Evolutionary conservation across 495 filamentous ascomycete species (phyloP).

Genomic region (Daldinia bambusicola): DNA sequence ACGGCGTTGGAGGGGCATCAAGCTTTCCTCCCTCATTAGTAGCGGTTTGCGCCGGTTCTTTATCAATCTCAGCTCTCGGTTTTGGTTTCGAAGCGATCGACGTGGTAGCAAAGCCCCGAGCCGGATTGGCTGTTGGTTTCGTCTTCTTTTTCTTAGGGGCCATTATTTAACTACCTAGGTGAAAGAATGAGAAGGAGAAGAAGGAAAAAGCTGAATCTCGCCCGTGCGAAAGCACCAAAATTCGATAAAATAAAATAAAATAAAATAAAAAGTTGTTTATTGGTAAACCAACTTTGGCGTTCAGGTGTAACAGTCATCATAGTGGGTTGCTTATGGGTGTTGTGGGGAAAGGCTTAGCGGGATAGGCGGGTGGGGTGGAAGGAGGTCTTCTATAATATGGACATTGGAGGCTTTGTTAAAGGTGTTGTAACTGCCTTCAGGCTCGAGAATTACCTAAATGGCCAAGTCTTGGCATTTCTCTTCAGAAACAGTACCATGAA

Average conservation of each 20-base stretch:
- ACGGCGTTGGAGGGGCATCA: slow-evolving; percentile 47
- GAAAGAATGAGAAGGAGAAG: background rate
- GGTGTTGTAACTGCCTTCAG: background rate
- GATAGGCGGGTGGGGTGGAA: slow-evolving; percentile 27
- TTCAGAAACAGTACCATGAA: no score
- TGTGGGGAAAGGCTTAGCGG: slow-evolving; percentile 30
- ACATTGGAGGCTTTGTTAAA: background rate
- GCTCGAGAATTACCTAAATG: no score
- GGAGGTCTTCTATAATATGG: background rate
- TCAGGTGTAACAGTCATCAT: slow-evolving; percentile 15
- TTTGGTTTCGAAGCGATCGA: slow-evolving; percentile 89
- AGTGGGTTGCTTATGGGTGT: slow-evolving; percentile 10
- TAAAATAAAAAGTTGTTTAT: slow-evolving; percentile 33
- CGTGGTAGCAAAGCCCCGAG: slow-evolving; percentile 90
- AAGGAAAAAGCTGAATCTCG: slow-evolving; percentile 18
- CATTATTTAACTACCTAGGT: slow-evolving; percentile 63
- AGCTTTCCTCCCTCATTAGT: slow-evolving; percentile 23
- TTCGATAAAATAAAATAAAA: slow-evolving; percentile 4
- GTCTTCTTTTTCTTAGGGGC: slow-evolving; percentile 86
- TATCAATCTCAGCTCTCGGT: slow-evolving; percentile 56
- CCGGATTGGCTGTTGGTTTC: slow-evolving; percentile 83
- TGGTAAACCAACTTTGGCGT: slow-evolving; percentile 24
- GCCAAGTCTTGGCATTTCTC: no score
- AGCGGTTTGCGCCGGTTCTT: slow-evolving; percentile 43
- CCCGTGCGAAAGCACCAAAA: slow-evolving; percentile 11